Evolutionary conservation across 306 rosid species (phyloP).

Genomic region (Potentilla sterilis): DNA sequence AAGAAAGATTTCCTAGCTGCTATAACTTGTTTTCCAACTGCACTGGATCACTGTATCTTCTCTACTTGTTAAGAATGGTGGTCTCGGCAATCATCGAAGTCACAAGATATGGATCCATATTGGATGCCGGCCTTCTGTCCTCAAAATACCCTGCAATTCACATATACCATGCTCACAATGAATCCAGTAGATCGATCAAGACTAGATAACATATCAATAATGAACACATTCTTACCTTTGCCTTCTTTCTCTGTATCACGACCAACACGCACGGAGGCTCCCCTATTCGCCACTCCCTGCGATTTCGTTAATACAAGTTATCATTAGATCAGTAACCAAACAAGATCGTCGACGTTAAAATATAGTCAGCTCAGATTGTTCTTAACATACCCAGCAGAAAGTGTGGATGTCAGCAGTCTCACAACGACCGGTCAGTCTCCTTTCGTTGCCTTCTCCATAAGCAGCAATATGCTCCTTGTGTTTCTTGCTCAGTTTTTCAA

Average conservation of each 20-base stretch:
- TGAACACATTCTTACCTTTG: conserved; percentile 34
- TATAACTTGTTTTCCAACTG: too few relatives aligned
- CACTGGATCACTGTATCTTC: not conserved
- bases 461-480: conserved; percentile 53
- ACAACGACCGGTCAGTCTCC: conserved; percentile 59
- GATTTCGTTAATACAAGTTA: not conserved
- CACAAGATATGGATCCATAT: conserved; percentile 52
- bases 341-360: not conserved
- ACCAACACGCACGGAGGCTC: conserved; percentile 53
- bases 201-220: too few relatives aligned
- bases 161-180: not conserved
- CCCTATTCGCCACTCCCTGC: conserved; percentile 62
- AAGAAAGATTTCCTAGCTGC: too few relatives aligned
- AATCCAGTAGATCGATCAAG: not conserved
- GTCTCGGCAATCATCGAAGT: conserved; percentile 57
- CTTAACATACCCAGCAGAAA: conserved; percentile 47
- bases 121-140: conserved; percentile 61
- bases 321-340: not conserved
- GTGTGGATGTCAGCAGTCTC: conserved; percentile 58
- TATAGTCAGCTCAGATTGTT: not conserved
- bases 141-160: conserved; percentile 46
- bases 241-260: conserved; percentile 55
- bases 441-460: conserved; percentile 57
- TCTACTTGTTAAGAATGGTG: conserved; percentile 43
- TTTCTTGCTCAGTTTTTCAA: conserved; percentile 40